phyloP scores from a whole-genome alignment of 202 grass and related monocot species.

The Panicum virgatum region DNA sequence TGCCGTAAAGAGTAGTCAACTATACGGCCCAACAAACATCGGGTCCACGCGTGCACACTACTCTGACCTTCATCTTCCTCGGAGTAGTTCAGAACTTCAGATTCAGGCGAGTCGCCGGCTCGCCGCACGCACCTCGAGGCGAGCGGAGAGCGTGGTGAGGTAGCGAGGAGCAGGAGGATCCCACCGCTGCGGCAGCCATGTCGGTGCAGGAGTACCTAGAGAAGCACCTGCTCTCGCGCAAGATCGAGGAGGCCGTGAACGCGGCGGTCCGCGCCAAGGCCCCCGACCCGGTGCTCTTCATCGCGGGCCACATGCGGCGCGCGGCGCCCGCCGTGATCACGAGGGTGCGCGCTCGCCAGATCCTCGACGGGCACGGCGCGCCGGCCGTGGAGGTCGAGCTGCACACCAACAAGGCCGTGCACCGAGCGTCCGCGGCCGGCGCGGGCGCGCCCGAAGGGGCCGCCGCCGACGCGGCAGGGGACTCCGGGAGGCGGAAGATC shows the following conservation, averaged over 20 bases:
- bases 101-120: not conserved
- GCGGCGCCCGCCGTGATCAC: slow-evolving; percentile 80
- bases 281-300: slow-evolving; percentile 77
- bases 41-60: not conserved
- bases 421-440: slow-evolving; percentile 71
- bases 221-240: slow-evolving; percentile 87
- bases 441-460: slow-evolving; percentile 51
- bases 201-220: slow-evolving; percentile 96
- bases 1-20: too few relatives aligned
- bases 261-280: slow-evolving; percentile 89
- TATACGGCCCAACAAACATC: not conserved
- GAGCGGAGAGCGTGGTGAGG: slow-evolving; percentile 25
- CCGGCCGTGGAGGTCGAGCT: slow-evolving; percentile 90
- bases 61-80: not conserved
- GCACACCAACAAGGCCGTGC: slow-evolving; percentile 94
- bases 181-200: slow-evolving; percentile 45
- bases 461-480: slow-evolving; percentile 42
- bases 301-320: slow-evolving; percentile 91
- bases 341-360: slow-evolving; percentile 79
- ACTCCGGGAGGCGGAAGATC: slow-evolving; percentile 65
- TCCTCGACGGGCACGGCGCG: slow-evolving; percentile 77
- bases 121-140: not conserved
- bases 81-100: not conserved
- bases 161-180: not conserved
- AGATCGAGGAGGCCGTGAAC: slow-evolving; percentile 99